A percentile compares a stretch with the other conserved stretches of the same genome.
phyloP scores from a whole-genome alignment of 2,329 filamentous ascomycete genomes.

The Aspergillus spinulosporus region DNA sequence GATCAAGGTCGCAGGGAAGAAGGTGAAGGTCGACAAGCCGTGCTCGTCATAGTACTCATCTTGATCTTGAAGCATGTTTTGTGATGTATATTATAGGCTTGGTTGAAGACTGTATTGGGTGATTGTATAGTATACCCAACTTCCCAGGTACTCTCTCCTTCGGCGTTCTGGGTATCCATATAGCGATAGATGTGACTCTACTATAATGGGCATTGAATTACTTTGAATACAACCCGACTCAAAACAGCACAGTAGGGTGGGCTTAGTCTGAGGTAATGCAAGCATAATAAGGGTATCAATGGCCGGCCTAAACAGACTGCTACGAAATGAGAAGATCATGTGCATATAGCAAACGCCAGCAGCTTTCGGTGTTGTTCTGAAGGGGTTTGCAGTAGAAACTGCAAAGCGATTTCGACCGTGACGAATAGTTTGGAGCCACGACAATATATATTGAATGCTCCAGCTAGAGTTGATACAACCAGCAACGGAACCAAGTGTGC shows the following conservation, averaged over 20 bases:
- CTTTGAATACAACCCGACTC: not conserved
- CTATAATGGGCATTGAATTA: not conserved
- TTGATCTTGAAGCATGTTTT: not conserved
- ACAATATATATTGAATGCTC: too few relatives aligned
- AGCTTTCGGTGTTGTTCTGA: too few relatives aligned
- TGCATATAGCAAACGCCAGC: too few relatives aligned
- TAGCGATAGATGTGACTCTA: conserved; percentile 7
- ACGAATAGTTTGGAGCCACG: too few relatives aligned
- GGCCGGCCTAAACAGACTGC: too few relatives aligned
- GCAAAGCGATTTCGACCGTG: too few relatives aligned
- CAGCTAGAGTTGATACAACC: too few relatives aligned
- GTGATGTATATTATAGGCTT: conserved; percentile 11
- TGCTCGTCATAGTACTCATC: conserved; percentile 36
- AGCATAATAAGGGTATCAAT: too few relatives aligned
- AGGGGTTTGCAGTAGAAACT: too few relatives aligned
- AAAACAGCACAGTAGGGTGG: not conserved
- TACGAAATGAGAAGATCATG: too few relatives aligned
- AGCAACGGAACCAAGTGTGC: too few relatives aligned
- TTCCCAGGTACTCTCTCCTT: conserved; percentile 24
- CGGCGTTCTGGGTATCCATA: conserved; percentile 33
- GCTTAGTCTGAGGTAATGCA: too few relatives aligned
- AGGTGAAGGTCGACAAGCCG: conserved; percentile 44
- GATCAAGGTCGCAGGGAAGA: conserved; percentile 62
- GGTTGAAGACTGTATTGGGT: conserved; percentile 4
- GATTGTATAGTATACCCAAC: conserved; percentile 42